Conservation (phyloP, 306 rosid genomes). For the Pterocarpus macrocarpus region DNA sequence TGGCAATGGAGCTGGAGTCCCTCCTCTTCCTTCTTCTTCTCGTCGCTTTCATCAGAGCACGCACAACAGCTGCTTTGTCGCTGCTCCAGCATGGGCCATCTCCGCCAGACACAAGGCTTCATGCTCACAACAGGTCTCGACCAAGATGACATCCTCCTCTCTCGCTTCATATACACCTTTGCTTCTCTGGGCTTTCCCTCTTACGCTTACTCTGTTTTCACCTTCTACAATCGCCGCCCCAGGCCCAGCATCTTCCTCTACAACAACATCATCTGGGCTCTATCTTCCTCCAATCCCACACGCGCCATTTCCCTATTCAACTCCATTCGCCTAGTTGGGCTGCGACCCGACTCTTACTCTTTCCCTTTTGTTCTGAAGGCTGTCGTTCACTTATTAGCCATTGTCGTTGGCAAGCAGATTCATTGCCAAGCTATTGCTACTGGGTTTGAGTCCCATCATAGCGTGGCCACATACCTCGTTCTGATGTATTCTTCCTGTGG, state of each 20-base stretch:
- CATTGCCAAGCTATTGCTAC: conserved; percentile 60
- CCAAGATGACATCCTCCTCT: conserved; percentile 56
- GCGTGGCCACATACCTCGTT: conserved; percentile 56
- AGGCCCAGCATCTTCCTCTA: conserved; percentile 48
- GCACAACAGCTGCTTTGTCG: conserved; percentile 25
- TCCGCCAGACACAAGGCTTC: conserved; percentile 60
- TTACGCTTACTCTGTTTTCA: conserved; percentile 61
- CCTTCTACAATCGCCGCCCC: conserved; percentile 40
- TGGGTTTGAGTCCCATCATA: conserved; percentile 52
- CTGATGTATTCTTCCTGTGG: conserved; percentile 67
- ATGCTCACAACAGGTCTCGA: conserved; percentile 55
- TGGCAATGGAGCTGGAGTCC: background rate
- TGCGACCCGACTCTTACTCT: conserved; percentile 68
- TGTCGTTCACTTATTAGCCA: conserved; percentile 41
- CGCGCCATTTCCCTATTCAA: conserved; percentile 53
- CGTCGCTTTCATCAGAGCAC: background rate
- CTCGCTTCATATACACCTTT: conserved; percentile 58
- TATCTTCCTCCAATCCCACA: conserved; percentile 44
- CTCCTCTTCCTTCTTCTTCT: background rate
- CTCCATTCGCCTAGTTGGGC: conserved; percentile 33
- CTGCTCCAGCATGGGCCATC: conserved; percentile 53
- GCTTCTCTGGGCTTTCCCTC: conserved; percentile 56
- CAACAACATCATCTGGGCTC: conserved; percentile 62
- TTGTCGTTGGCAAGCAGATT: conserved; percentile 56
- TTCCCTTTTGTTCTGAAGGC: conserved; percentile 68